These are phyloP conservation scores for Postia placenta DNA, from an alignment of 768 basidiomycete genomes.

Conservation along the genomic window DNA sequence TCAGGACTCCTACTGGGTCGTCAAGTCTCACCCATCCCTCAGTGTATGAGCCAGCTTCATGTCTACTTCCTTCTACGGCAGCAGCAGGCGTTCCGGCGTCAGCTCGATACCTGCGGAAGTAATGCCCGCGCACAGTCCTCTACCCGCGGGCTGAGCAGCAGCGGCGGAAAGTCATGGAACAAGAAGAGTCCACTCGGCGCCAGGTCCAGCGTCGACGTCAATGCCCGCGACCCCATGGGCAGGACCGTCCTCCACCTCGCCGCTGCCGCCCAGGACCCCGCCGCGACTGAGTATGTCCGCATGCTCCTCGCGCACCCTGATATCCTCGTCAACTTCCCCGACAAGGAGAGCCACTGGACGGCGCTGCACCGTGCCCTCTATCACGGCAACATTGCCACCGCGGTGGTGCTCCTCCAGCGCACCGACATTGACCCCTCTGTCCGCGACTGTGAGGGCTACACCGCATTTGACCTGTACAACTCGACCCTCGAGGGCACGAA, in stretches of 20 bases:
- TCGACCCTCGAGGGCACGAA: slow-evolving; percentile 76
- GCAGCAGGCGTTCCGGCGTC: slow-evolving; percentile 70
- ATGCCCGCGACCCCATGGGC: slow-evolving; percentile 66
- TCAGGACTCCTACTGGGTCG: slow-evolving; percentile 16
- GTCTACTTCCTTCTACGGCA: slow-evolving; percentile 63
- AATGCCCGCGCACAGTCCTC: slow-evolving; percentile 17
- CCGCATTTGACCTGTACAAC: slow-evolving; percentile 90
- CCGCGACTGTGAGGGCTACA: slow-evolving; percentile 86
- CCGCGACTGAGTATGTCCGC: slow-evolving; percentile 71
- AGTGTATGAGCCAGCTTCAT: slow-evolving; percentile 76
- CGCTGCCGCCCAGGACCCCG: slow-evolving; percentile 53
- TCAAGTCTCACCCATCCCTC: slow-evolving; percentile 10
- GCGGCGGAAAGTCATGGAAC: slow-evolving; percentile 55
- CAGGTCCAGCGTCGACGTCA: slow-evolving; percentile 45
- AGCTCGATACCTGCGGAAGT: slow-evolving; percentile 50
- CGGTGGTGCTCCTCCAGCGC: slow-evolving; percentile 70
- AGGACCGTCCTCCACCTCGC: slow-evolving; percentile 80
- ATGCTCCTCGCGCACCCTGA: slow-evolving; percentile 69
- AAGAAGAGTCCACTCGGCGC: slow-evolving; percentile 35
- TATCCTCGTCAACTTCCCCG: slow-evolving; percentile 74
- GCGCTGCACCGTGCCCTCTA: slow-evolving; percentile 86
- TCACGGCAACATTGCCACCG: slow-evolving; percentile 65
- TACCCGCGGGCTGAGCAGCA: slow-evolving; percentile 32
- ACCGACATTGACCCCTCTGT: slow-evolving; percentile 63
- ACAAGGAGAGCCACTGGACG: slow-evolving; percentile 87